Percentiles rank a stretch among this genome's conserved stretches.
Evolutionary conservation across 2,329 filamentous ascomycete genomes (phyloP).

Genomic region (Xylariales sp.): DNA sequence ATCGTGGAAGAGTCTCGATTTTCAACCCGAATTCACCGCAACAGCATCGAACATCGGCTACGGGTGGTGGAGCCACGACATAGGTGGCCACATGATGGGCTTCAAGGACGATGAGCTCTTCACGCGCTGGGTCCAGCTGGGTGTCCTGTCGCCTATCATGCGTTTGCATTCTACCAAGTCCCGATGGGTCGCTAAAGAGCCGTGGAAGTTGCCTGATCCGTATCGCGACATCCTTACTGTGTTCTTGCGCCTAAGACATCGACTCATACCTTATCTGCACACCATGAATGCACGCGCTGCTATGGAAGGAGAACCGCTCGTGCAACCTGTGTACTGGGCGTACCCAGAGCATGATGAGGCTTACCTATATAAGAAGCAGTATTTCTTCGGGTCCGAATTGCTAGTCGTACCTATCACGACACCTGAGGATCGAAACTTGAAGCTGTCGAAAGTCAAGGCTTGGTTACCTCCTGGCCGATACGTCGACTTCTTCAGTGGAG

Average conservation of each 20-base stretch:
- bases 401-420: conserved; percentile 53
- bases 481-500: conserved; percentile 54
- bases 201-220: conserved; percentile 51
- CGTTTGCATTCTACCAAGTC: conserved; percentile 56
- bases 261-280: conserved; percentile 56
- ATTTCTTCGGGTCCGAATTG: conserved; percentile 52
- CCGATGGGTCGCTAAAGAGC: conserved; percentile 56
- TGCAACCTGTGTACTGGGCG: conserved; percentile 61
- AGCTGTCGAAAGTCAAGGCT: conserved; percentile 41
- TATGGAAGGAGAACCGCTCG: conserved; percentile 42
- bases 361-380: conserved; percentile 54
- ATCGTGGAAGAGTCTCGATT: conserved; percentile 55
- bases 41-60: conserved; percentile 64
- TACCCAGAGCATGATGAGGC: conserved; percentile 47
- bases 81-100: conserved; percentile 58
- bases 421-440: conserved; percentile 41
- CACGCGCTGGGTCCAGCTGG: conserved; percentile 58
- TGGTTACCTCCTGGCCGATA: conserved; percentile 54
- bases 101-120: conserved; percentile 53
- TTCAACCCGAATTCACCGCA: conserved; percentile 64
- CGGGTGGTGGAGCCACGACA: conserved; percentile 66
- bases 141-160: conserved; percentile 57
- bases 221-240: conserved; percentile 40
- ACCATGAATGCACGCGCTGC: conserved; percentile 48
- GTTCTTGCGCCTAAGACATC: conserved; percentile 51